A percentile compares a stretch with the other conserved stretches of the same genome.
Evolutionary conservation across 1,284 basidiomycete species (phyloP).

Genomic region (Ustilago tritici): DNA sequence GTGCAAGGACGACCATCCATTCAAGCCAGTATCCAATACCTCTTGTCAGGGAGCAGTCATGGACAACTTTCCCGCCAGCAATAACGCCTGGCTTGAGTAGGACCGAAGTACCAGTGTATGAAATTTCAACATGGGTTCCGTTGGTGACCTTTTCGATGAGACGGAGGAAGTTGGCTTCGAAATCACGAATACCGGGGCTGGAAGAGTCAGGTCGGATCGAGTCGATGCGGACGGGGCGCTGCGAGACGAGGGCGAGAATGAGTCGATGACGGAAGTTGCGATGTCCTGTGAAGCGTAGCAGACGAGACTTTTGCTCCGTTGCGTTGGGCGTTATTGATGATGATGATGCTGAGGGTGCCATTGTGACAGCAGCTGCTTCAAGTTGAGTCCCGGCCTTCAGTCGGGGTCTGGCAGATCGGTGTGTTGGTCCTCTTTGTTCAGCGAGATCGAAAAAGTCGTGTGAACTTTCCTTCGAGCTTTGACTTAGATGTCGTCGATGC

Average conservation of each 20-base stretch:
- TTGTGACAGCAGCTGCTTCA: background rate
- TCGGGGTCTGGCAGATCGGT: background rate
- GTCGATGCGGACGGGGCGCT: constrained; percentile 86
- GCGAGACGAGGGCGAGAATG: constrained; percentile 87
- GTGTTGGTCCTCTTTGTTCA: no score
- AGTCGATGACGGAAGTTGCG: constrained; percentile 85
- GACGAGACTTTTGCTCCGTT: constrained; percentile 42
- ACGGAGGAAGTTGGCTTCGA: constrained; percentile 89
- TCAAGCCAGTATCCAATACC: constrained; percentile 95
- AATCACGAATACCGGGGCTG: constrained; percentile 93
- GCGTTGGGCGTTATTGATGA: constrained; percentile 12
- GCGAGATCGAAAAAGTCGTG: no score
- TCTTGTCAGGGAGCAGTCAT: constrained; percentile 87
- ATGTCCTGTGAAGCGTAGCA: constrained; percentile 79
- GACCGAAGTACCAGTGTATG: constrained; percentile 77
- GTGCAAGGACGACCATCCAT: constrained; percentile 87
- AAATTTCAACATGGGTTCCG: constrained; percentile 95
- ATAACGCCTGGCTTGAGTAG: constrained; percentile 92
- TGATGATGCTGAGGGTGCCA: constrained; percentile 31
- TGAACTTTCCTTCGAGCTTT: background rate
- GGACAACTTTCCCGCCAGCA: constrained; percentile 82
- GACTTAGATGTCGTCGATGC: background rate
- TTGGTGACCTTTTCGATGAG: constrained; percentile 93
- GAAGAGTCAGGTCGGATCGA: constrained; percentile 91
- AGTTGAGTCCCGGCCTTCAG: background rate